Base-by-base conservation (phyloP, 2,329 filamentous ascomycete genomes). In the Colletotrichum cuscutae region DNA sequence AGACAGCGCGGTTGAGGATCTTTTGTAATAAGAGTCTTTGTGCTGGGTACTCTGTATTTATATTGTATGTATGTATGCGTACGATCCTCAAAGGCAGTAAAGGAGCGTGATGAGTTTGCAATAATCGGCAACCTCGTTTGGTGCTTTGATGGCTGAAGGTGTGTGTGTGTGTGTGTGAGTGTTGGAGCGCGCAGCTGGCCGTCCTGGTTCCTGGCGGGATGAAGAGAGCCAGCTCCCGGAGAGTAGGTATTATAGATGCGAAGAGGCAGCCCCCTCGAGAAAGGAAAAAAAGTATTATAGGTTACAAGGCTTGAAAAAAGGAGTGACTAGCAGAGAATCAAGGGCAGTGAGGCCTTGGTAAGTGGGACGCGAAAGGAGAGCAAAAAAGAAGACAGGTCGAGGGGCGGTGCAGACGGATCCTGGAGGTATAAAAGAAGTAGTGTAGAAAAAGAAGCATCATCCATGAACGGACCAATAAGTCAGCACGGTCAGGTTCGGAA, bases 191-290 rank as follows among this genome's bases (percentile, higher is more conserved):
- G 77, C 77, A 81, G 80, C 81, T 82, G 82, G 78, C 74, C 78
- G 81, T 83, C 81, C 79, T 80, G 80, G 82, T 82, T 83, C 81
- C 79, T 80, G 80, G 82, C 81, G 77, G 77, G 78, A 81, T 81
- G 70, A 74, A 87, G 85, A 89, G 87, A 88, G 84, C 87, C 87
- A 87, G 87, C 87, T 89, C 86, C 83, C 85, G 68, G 68, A 70
- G 68, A 70, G 60, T 59, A 75, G 32, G 60, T 81, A 80, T 83
- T 83, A 83, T 83, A 84, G 81, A 81, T 79, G 77, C 80, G 81
- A 83, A 80, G 80, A 79, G 81, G 81, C 81, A 82, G 84, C 82
- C 80, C 83, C 80, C 53, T 57, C 46, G 28, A 63, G 56, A 46
- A 65, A 37, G 32, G 24, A 57, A 61, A 75, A 75, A 77, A 74